These are phyloP conservation scores for Myrica gale DNA, from an alignment of 306 rosid genomes.

Conservation along the genomic window DNA sequence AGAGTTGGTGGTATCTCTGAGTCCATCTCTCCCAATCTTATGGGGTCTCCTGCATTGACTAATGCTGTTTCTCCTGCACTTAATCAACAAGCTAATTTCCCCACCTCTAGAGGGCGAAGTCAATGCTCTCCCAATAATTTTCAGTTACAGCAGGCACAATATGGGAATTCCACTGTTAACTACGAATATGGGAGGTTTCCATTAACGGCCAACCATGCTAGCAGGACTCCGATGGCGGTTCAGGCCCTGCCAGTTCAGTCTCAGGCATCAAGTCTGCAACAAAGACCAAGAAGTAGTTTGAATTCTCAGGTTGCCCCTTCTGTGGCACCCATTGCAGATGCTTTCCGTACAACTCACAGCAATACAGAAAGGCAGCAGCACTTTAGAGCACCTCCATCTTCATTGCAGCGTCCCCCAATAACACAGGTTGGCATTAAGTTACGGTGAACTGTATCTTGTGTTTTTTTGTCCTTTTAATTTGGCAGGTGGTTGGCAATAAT, in stretches of 20 bases:
- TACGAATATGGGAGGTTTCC: conserved; percentile 56
- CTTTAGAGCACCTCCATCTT: conserved; percentile 48
- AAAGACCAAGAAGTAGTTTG: conserved; percentile 45
- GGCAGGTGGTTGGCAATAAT: background rate
- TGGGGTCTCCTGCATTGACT: conserved; percentile 35
- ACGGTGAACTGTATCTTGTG: background rate
- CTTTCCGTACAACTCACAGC: conserved; percentile 34
- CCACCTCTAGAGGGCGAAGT: conserved; percentile 41
- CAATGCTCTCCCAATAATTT: conserved; percentile 41
- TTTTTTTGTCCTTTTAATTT: background rate
- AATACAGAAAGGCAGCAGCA: conserved; percentile 62
- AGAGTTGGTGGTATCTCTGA: conserved; percentile 28
- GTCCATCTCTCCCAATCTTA: conserved; percentile 17
- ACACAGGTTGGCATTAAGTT: conserved; percentile 50
- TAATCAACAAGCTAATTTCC: conserved; percentile 39
- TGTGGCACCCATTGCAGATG: conserved; percentile 34
- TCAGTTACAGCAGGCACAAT: conserved; percentile 41
- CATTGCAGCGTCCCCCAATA: conserved; percentile 37
- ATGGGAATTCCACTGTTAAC: conserved; percentile 30
- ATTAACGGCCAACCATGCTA: conserved; percentile 28
- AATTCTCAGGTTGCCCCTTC: conserved; percentile 47
- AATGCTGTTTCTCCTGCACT: conserved; percentile 42
- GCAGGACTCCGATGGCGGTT: conserved; percentile 61
- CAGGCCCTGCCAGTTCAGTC: conserved; percentile 85
- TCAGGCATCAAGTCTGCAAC: conserved; percentile 39